Percentiles rank a stretch among this genome's conserved stretches.
phyloP scores from a whole-genome alignment of 2,329 filamentous ascomycete genomes.

The Orbilia oligospora region DNA sequence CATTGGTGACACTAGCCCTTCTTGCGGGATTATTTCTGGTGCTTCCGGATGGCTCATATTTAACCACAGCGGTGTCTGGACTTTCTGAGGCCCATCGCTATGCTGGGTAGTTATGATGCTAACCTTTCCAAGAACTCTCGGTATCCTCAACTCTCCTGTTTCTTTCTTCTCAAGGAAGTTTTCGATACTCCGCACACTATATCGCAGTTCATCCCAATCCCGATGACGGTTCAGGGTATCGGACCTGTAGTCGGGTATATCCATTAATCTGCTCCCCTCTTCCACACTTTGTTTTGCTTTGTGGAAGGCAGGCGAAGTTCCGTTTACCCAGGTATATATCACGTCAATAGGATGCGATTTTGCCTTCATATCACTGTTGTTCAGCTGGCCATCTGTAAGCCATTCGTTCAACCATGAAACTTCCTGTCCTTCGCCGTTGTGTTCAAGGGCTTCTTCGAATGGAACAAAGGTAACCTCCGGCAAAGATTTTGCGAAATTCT shows the following conservation, averaged over 20 bases:
- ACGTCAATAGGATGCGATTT: slow-evolving; percentile 33
- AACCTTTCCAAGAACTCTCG: slow-evolving; percentile 44
- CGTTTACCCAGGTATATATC: slow-evolving; percentile 54
- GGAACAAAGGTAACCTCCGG: slow-evolving; percentile 50
- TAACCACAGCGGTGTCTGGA: slow-evolving; percentile 34
- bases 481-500: slow-evolving; percentile 14
- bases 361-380: not conserved
- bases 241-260: slow-evolving; percentile 19
- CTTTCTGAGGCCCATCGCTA: not conserved
- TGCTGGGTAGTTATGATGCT: slow-evolving; percentile 32
- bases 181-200: slow-evolving; percentile 48
- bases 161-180: slow-evolving; percentile 33
- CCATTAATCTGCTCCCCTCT: slow-evolving; percentile 23
- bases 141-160: slow-evolving; percentile 8
- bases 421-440: slow-evolving; percentile 7
- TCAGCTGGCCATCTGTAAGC: slow-evolving; percentile 20
- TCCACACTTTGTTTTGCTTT: slow-evolving; percentile 39
- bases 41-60: slow-evolving; percentile 9
- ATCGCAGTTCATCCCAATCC: slow-evolving; percentile 50
- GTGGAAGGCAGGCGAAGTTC: slow-evolving; percentile 34
- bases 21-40: slow-evolving; percentile 34
- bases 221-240: slow-evolving; percentile 45
- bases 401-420: slow-evolving; percentile 37
- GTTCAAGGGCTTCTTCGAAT: slow-evolving; percentile 27
- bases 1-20: slow-evolving; percentile 17